Evolutionary conservation across 2,329 filamentous ascomycete species (phyloP).

Genomic region (Fusarium sp.): DNA sequence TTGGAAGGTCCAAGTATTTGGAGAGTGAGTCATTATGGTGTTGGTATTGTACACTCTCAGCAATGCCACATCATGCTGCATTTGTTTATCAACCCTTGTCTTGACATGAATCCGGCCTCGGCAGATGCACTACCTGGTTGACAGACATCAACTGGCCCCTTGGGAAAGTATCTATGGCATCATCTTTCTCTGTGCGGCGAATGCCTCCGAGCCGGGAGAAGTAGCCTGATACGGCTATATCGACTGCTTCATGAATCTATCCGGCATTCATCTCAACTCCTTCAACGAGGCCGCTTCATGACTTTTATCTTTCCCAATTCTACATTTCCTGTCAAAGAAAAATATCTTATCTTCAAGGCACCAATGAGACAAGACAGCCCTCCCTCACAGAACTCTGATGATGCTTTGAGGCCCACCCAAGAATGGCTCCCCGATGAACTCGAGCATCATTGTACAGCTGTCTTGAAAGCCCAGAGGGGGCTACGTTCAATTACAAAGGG

Average conservation of each 20-base stretch:
- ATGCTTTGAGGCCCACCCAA: constrained; percentile 22
- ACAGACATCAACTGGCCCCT: too few species aligned
- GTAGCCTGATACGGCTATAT: too few species aligned
- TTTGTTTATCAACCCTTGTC: not conserved
- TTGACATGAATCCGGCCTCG: too few species aligned
- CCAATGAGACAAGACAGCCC: not conserved
- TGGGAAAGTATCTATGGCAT: too few species aligned
- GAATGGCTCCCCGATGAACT: not conserved
- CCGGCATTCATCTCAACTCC: too few species aligned
- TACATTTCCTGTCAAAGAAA: too few species aligned
- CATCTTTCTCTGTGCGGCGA: too few species aligned
- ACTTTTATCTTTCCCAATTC: too few species aligned
- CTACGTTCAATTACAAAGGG: constrained; percentile 19
- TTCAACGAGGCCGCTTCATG: too few species aligned
- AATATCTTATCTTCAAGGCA: not conserved
- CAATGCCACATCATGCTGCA: constrained; percentile 5
- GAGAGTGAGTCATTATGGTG: not conserved
- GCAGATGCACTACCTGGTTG: too few species aligned
- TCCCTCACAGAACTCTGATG: not conserved
- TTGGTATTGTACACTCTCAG: constrained; percentile 5
- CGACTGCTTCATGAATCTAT: too few species aligned
- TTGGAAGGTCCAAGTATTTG: not conserved
- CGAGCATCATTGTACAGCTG: not conserved
- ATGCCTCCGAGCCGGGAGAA: too few species aligned
- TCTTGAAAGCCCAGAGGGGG: constrained; percentile 4